Evolutionary conservation across 2,329 filamentous ascomycete genomes (phyloP).

Genomic region (Tolypocladium ovalisporum): DNA sequence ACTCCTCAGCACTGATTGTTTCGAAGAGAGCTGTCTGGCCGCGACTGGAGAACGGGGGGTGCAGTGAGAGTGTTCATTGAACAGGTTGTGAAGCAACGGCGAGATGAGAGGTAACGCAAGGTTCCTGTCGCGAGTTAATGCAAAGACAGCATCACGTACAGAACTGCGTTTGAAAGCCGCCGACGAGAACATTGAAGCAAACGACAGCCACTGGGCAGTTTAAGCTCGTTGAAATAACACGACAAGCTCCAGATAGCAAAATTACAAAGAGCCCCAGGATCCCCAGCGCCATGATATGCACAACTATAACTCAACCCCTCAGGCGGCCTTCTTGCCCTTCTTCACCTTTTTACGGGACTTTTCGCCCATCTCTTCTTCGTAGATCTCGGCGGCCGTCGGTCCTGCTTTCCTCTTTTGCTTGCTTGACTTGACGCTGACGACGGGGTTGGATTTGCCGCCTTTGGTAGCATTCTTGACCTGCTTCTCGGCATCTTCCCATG

Average conservation of each 20-base stretch:
- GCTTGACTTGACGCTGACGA: slow-evolving; percentile 72
- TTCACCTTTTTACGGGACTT: slow-evolving; percentile 47
- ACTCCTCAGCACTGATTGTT: background rate
- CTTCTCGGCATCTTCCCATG: slow-evolving; percentile 63
- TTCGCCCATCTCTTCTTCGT: slow-evolving; percentile 47
- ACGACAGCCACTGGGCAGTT: background rate
- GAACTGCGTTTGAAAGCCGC: background rate
- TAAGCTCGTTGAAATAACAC: background rate
- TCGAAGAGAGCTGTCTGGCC: background rate
- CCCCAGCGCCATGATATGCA: background rate
- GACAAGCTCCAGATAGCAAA: background rate
- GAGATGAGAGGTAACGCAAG: background rate
- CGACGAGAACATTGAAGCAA: background rate
- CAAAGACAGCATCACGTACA: background rate
- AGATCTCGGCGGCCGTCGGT: slow-evolving; percentile 48
- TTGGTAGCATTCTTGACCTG: slow-evolving; percentile 52
- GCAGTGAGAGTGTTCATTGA: background rate
- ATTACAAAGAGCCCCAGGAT: background rate
- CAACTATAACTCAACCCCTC: slow-evolving; percentile 1
- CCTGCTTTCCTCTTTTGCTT: slow-evolving; percentile 67
- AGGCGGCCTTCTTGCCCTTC: slow-evolving; percentile 25
- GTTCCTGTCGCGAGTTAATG: background rate
- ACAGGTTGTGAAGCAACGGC: background rate
- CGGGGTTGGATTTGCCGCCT: slow-evolving; percentile 45
- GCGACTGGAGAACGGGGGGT: background rate